Conservation (phyloP, 108 stramenopile genomes). For the Fistulifera pelliculosa region DNA sequence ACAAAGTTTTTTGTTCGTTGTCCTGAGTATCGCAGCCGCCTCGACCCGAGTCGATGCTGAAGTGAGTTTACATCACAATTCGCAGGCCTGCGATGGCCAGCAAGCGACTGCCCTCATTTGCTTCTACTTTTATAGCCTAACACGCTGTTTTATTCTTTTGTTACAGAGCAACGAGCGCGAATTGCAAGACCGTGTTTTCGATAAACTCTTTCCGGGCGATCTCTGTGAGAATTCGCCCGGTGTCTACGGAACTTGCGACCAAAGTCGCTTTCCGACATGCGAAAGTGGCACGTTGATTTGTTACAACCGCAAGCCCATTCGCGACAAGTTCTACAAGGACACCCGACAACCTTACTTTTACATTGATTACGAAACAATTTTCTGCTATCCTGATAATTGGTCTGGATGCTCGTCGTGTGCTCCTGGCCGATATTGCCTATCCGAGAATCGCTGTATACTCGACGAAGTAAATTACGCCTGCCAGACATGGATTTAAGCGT, state of each 20-base stretch:
- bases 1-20: too few species aligned
- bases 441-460: slow-evolving; percentile 44
- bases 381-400: slow-evolving; percentile 36
- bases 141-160: too few species aligned
- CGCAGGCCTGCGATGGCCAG: too few species aligned
- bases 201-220: too few species aligned
- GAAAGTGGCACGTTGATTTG: slow-evolving; percentile 24
- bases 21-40: too few species aligned
- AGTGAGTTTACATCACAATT: too few species aligned
- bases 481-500: slow-evolving; percentile 29
- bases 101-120: too few species aligned
- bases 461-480: slow-evolving; percentile 41
- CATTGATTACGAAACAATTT: slow-evolving; percentile 29
- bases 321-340: slow-evolving; percentile 32
- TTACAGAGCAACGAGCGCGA: too few species aligned
- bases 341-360: slow-evolving; percentile 35
- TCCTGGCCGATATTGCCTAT: slow-evolving; percentile 44
- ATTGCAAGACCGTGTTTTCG: too few species aligned
- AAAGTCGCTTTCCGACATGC: slow-evolving; percentile 30
- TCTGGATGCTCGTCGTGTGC: slow-evolving; percentile 40
- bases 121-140: too few species aligned
- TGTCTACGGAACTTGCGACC: slow-evolving; percentile 24
- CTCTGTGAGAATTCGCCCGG: too few species aligned
- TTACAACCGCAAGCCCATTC: slow-evolving; percentile 47
- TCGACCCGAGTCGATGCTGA: too few species aligned